Percentiles rank a stretch among this genome's conserved stretches.
phyloP scores from a whole-genome alignment of 768 basidiomycete species.

The Gyrodon lividus region DNA sequence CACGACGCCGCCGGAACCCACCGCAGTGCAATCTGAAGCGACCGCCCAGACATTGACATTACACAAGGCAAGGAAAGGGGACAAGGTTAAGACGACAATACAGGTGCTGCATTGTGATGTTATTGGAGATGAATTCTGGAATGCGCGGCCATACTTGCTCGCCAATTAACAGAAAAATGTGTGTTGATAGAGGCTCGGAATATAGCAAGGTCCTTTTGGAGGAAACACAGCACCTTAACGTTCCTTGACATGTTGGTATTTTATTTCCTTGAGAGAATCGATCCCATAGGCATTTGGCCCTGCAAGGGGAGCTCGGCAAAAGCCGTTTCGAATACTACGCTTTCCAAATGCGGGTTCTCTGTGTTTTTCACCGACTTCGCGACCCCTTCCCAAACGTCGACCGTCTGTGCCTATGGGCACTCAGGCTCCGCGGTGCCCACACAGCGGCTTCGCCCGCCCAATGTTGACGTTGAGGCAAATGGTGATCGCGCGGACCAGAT shows the following conservation, averaged over 20 bases:
- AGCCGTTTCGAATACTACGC: neutral
- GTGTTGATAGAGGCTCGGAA: neutral
- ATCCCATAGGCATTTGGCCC: neutral
- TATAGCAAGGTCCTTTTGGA: neutral
- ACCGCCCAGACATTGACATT: slow-evolving; percentile 15
- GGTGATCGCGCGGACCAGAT: neutral
- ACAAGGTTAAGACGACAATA: slow-evolving; percentile 43
- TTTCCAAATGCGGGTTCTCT: neutral
- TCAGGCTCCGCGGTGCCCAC: neutral
- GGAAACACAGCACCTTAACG: neutral
- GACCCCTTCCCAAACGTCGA: slow-evolving; percentile 1
- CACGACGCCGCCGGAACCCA: neutral
- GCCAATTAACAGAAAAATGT: slow-evolving; percentile 27
- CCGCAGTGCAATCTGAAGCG: neutral
- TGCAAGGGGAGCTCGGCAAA: slow-evolving; percentile 4
- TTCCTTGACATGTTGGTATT: neutral
- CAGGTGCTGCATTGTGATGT: slow-evolving; percentile 78
- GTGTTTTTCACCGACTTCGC: slow-evolving; percentile 1
- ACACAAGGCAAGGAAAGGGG: slow-evolving; percentile 34
- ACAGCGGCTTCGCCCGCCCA: neutral
- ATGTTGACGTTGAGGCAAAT: neutral
- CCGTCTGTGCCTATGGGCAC: neutral
- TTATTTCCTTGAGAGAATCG: neutral
- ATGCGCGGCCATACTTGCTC: slow-evolving; percentile 53
- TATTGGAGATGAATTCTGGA: slow-evolving; percentile 82